These are phyloP conservation scores for Coelastrella sp. DNA, from an alignment of 139 green algal genomes.

Conservation along the genomic window DNA sequence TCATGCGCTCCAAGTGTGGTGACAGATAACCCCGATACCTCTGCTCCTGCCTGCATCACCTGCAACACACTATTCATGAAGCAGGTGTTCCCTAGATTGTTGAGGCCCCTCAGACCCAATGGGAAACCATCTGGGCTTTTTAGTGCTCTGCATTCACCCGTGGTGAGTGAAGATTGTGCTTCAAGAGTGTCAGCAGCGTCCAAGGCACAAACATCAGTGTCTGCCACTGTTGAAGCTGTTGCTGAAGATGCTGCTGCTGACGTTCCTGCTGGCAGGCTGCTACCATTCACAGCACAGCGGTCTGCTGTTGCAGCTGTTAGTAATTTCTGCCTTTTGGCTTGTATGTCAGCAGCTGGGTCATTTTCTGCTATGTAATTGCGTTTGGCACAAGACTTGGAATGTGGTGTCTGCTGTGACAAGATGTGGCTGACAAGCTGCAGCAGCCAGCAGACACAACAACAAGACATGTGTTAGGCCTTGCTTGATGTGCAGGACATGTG, in stretches of 20 bases:
- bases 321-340: slow-evolving; percentile 30
- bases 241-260: neutral
- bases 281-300: no score
- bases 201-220: neutral
- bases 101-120: slow-evolving; percentile 85
- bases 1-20: no score
- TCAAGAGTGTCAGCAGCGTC: slow-evolving; percentile 15
- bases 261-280: neutral
- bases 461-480: neutral
- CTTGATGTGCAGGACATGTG: no score
- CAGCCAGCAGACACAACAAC: neutral
- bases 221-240: neutral
- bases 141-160: neutral
- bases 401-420: neutral
- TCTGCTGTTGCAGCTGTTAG: slow-evolving; percentile 14
- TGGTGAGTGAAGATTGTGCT: neutral
- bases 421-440: slow-evolving; percentile 24
- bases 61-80: slow-evolving; percentile 98
- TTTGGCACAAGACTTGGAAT: neutral
- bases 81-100: slow-evolving; percentile 97
- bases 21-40: neutral
- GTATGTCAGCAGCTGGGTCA: slow-evolving; percentile 46
- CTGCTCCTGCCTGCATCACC: slow-evolving; percentile 37
- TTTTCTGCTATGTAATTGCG: slow-evolving; percentile 10
- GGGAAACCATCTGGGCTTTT: slow-evolving; percentile 54